Evolutionary conservation across 2,329 filamentous ascomycete species (phyloP).

Genomic region (Cercospora janseana): DNA sequence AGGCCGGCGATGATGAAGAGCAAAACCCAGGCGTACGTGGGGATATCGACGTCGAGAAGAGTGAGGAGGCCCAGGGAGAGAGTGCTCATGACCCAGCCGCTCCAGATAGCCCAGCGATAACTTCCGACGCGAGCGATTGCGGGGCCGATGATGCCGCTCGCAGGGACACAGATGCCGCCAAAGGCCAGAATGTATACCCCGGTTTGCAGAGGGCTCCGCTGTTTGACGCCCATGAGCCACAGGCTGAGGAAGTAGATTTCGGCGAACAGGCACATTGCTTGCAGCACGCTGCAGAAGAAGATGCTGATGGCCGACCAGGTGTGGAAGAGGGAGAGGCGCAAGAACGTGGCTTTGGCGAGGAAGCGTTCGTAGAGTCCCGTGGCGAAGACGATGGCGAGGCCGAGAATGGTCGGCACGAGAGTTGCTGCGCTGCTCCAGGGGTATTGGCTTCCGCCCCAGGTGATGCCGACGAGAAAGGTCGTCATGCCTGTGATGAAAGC

Average conservation of each 20-base stretch:
- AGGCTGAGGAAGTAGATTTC: slow-evolving; percentile 46
- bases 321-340: slow-evolving; percentile 36
- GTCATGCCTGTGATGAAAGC: slow-evolving; percentile 30
- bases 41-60: slow-evolving; percentile 41
- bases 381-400: slow-evolving; percentile 35
- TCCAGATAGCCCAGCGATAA: slow-evolving; percentile 32
- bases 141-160: slow-evolving; percentile 30
- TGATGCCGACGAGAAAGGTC: slow-evolving; percentile 35
- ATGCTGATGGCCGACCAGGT: slow-evolving; percentile 32
- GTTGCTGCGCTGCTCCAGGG: slow-evolving; percentile 40
- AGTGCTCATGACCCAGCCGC: slow-evolving; percentile 37
- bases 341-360: slow-evolving; percentile 29
- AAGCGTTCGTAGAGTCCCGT: slow-evolving; percentile 28
- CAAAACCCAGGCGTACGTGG: slow-evolving; percentile 43
- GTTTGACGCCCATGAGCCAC: slow-evolving; percentile 45
- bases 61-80: slow-evolving; percentile 47
- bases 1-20: slow-evolving; percentile 45
- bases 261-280: slow-evolving; percentile 34
- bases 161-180: slow-evolving; percentile 29
- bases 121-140: slow-evolving; percentile 36
- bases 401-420: slow-evolving; percentile 38
- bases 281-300: slow-evolving; percentile 35
- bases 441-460: slow-evolving; percentile 40
- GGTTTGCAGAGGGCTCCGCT: slow-evolving; percentile 40
- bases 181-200: slow-evolving; percentile 44